Conservation (phyloP, 345 rosid genomes). For the Lepidium sativum region DNA sequence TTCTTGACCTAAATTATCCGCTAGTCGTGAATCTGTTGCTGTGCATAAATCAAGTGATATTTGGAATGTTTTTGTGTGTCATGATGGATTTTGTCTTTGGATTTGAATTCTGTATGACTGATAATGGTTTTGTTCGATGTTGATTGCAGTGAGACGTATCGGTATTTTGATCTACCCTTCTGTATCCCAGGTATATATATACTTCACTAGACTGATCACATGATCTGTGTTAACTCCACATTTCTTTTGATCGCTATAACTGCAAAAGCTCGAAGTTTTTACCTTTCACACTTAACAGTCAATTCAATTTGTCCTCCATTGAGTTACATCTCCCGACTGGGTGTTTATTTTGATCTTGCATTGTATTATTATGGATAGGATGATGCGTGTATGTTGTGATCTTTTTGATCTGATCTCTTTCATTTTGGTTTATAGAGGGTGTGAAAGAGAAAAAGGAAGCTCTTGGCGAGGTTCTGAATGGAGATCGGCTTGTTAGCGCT, state of each 20-base stretch:
- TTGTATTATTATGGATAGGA: neutral
- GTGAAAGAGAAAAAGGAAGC: constrained; percentile 83
- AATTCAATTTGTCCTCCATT: neutral
- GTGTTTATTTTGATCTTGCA: neutral
- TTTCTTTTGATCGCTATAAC: neutral
- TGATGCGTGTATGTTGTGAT: neutral
- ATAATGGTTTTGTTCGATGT: neutral
- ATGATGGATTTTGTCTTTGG: neutral
- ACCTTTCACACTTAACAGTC: neutral
- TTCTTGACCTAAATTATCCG: neutral
- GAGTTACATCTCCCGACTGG: neutral
- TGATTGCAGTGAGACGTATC: constrained; percentile 72
- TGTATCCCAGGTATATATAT: constrained; percentile 54
- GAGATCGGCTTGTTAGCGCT: constrained; percentile 80
- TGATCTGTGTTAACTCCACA: neutral
- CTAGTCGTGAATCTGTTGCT: neutral
- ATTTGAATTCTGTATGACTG: constrained; percentile 6
- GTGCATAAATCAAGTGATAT: neutral
- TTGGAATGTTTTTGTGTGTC: neutral
- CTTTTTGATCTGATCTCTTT: neutral
- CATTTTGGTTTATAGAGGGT: constrained; percentile 21
- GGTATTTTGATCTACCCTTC: constrained; percentile 80
- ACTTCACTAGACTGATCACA: neutral
- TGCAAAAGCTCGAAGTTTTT: neutral
- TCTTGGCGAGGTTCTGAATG: constrained; percentile 81